Base-by-base conservation (phyloP, 2,329 filamentous ascomycete genomes). In the Monosporascus sp. region DNA sequence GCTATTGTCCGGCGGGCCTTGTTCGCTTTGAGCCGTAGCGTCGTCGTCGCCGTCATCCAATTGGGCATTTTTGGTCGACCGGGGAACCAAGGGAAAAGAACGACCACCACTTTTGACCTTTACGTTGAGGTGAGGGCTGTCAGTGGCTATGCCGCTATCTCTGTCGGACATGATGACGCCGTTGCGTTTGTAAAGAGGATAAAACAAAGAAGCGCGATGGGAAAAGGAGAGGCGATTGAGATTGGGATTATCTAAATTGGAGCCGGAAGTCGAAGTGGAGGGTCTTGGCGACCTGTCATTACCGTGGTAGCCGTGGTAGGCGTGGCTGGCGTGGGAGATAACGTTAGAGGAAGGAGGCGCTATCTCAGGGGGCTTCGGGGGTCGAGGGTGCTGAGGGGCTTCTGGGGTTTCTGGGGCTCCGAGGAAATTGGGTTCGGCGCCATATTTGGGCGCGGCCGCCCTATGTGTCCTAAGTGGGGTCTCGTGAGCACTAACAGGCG, bases 11-110 rank as follows among this genome's bases (percentile, higher is more conserved):
- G 46, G n/a, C 31, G 31, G 31, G 4, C 2, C 31, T 34, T 9
- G 31, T 14, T 34, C 31, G 11, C 31, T 5, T 34, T 7, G 31
- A 5, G 31, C 11, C 9, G 31, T 34, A 34, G 31, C 31, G 31
- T 31, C 27, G 9, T 34, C 52, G 57, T 52, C 34, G 53, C 44
- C 19, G 34, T 52, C 48, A 19, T 50, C 51, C 51, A 50, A 31
- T 51, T 52, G 57, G 56, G 26, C 52, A 51, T 50, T 55, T 61
- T 31, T 59, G 19, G 43, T 58, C 37, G 52, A 47, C 20, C 56
- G 48, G 2, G 62, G 56, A 38, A 62, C 62, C 40, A 69, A 56
- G 38, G 66, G 64, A 52, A 67, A 68, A 40, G 61, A 54, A 54
- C 66, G 66, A 37, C 53, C 52, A 24, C 53, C 52, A 26, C 57